phyloP scores from a whole-genome alignment of 2,329 filamentous ascomycete species.

The Allantophomopsis lycopodina region DNA sequence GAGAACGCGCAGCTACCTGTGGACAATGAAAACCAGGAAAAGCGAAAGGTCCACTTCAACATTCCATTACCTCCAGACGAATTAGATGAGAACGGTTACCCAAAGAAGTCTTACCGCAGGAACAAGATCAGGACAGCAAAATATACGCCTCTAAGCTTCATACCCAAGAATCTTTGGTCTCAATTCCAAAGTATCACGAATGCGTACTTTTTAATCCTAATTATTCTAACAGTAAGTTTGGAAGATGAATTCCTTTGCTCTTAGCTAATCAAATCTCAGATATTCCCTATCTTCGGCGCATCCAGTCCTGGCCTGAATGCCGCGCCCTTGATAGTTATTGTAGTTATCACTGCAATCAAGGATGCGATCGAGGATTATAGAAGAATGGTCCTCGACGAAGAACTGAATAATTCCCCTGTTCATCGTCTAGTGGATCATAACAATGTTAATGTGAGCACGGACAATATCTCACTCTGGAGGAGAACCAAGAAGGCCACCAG shows the following conservation, averaged over 20 bases:
- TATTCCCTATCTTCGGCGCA: slow-evolving; percentile 91
- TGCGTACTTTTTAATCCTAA: slow-evolving; percentile 93
- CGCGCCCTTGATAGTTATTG: slow-evolving; percentile 85
- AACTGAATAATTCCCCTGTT: slow-evolving; percentile 91
- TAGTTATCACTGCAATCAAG: slow-evolving; percentile 79
- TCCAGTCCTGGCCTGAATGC: slow-evolving; percentile 81
- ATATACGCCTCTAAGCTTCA: slow-evolving; percentile 87
- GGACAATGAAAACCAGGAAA: slow-evolving; percentile 22
- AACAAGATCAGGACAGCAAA: slow-evolving; percentile 99
- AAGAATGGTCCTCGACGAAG: slow-evolving; percentile 77
- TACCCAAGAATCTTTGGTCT: slow-evolving; percentile 94
- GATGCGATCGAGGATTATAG: slow-evolving; percentile 94
- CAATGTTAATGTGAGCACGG: slow-evolving; percentile 86
- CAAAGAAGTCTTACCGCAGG: slow-evolving; percentile 55
- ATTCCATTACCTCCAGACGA: slow-evolving; percentile 60
- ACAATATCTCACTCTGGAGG: slow-evolving; percentile 77
- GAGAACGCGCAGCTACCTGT: slow-evolving; percentile 16
- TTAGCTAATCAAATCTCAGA: slow-evolving; percentile 34
- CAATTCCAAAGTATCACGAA: slow-evolving; percentile 99
- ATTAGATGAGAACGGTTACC: slow-evolving; percentile 69
- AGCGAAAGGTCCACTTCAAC: slow-evolving; percentile 71
- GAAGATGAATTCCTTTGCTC: neutral
- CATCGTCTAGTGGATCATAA: slow-evolving; percentile 79
- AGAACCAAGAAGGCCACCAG: slow-evolving; percentile 76
- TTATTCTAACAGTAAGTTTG: slow-evolving; percentile 76